These are phyloP conservation scores for Aspergillus candidus DNA, from an alignment of 2,329 filamentous ascomycete genomes.

Conservation along the genomic window DNA sequence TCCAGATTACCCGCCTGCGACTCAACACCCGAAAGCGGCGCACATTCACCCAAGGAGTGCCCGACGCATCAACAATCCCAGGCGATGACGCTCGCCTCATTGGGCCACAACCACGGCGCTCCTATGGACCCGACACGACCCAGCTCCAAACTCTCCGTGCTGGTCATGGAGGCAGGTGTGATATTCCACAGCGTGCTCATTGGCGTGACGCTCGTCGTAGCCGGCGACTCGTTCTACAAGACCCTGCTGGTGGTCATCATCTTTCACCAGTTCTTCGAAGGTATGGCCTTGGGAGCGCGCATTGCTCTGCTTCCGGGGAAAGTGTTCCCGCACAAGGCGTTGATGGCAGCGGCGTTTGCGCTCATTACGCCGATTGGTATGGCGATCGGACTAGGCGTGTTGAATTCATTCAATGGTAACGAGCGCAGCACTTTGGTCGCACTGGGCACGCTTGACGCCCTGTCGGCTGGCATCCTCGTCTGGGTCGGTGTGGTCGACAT, in stretches of 20 bases:
- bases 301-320: constrained; percentile 53
- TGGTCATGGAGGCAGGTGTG: constrained; percentile 66
- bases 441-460: constrained; percentile 66
- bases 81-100: constrained; percentile 14
- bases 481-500: constrained; percentile 78
- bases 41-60: not conserved
- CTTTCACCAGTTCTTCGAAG: constrained; percentile 75
- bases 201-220: constrained; percentile 39
- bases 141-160: constrained; percentile 54
- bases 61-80: constrained; percentile 4
- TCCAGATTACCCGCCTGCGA: not conserved
- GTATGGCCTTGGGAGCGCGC: constrained; percentile 64
- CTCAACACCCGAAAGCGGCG: constrained; percentile 1
- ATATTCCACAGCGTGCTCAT: constrained; percentile 65
- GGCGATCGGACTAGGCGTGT: constrained; percentile 70
- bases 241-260: constrained; percentile 59
- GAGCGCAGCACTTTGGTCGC: constrained; percentile 62
- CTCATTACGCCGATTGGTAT: constrained; percentile 71
- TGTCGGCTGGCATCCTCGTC: constrained; percentile 69
- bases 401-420: constrained; percentile 67
- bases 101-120: constrained; percentile 30
- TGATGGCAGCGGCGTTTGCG: constrained; percentile 60
- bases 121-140: constrained; percentile 24
- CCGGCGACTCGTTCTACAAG: constrained; percentile 47
- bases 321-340: constrained; percentile 40